These are phyloP conservation scores for Psilocybe sp. DNA, from an alignment of 768 basidiomycete genomes.

Conservation along the genomic window DNA sequence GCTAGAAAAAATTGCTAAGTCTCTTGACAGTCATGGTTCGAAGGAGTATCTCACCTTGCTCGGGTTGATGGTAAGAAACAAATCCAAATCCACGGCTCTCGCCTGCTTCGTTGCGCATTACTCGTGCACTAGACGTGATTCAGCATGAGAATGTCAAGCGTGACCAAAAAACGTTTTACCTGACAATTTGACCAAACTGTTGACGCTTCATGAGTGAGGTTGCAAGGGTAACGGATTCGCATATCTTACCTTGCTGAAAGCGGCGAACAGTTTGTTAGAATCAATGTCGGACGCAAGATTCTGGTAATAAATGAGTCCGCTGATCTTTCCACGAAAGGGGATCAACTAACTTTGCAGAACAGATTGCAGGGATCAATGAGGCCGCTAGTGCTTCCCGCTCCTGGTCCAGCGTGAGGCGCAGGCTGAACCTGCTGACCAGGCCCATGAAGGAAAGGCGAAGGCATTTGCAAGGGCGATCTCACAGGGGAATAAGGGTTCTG, in stretches of 20 bases:
- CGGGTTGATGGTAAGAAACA: constrained; percentile 81
- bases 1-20: constrained; percentile 40
- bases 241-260: constrained; percentile 70
- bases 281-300: constrained; percentile 84
- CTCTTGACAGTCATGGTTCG: constrained; percentile 7
- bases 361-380: constrained; percentile 89
- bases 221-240: constrained; percentile 1
- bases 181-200: constrained; percentile 88
- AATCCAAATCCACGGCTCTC: constrained; percentile 89
- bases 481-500: constrained; percentile 44
- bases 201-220: constrained; percentile 14
- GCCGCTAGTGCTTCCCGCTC: constrained; percentile 81
- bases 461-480: constrained; percentile 40
- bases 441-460: constrained; percentile 70
- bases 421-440: constrained; percentile 90
- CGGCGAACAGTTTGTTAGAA: constrained; percentile 78
- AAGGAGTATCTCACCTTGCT: constrained; percentile 55
- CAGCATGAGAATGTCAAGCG: neutral
- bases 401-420: constrained; percentile 70
- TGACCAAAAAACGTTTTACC: constrained; percentile 37
- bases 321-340: neutral
- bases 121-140: constrained; percentile 62
- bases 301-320: constrained; percentile 32
- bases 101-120: constrained; percentile 84
- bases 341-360: constrained; percentile 70